Percentiles rank a stretch among this genome's conserved stretches.
phyloP scores from a whole-genome alignment of 306 rosid genomes.

The Vigna radiata region DNA sequence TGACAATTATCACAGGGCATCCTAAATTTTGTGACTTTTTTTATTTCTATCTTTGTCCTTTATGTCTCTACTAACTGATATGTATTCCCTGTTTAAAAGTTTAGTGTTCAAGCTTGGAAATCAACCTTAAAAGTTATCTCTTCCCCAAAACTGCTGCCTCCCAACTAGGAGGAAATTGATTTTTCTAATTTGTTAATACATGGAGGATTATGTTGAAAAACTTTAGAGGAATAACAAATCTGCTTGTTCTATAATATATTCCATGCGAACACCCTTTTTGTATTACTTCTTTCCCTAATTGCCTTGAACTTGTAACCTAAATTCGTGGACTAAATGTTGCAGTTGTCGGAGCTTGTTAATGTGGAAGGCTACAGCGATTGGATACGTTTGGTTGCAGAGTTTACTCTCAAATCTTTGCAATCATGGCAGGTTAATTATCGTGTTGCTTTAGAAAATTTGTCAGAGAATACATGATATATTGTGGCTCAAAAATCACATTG shows the following conservation, averaged over 20 bases:
- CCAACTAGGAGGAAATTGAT: background rate
- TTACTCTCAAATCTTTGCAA: slow-evolving; percentile 93
- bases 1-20: slow-evolving; percentile 8
- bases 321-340: slow-evolving; percentile 49
- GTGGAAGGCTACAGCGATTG: slow-evolving; percentile 99
- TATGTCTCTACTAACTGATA: slow-evolving; percentile 1
- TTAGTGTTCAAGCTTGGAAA: slow-evolving; percentile 20
- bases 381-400: slow-evolving; percentile 97
- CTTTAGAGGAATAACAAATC: slow-evolving; percentile 5
- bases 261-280: background rate
- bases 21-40: background rate
- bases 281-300: slow-evolving; percentile 6
- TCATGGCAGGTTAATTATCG: slow-evolving; percentile 88
- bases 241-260: slow-evolving; percentile 28
- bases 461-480: slow-evolving; percentile 23
- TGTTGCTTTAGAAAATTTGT: slow-evolving; percentile 36
- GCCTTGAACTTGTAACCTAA: slow-evolving; percentile 28
- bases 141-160: slow-evolving; percentile 25
- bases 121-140: background rate
- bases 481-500: background rate
- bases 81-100: background rate
- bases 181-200: slow-evolving; percentile 23
- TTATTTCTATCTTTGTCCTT: background rate
- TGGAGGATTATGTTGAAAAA: slow-evolving; percentile 5
- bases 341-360: slow-evolving; percentile 94